Base-by-base conservation (phyloP, 2,329 filamentous ascomycete species). In the Helminthosporium solani region DNA sequence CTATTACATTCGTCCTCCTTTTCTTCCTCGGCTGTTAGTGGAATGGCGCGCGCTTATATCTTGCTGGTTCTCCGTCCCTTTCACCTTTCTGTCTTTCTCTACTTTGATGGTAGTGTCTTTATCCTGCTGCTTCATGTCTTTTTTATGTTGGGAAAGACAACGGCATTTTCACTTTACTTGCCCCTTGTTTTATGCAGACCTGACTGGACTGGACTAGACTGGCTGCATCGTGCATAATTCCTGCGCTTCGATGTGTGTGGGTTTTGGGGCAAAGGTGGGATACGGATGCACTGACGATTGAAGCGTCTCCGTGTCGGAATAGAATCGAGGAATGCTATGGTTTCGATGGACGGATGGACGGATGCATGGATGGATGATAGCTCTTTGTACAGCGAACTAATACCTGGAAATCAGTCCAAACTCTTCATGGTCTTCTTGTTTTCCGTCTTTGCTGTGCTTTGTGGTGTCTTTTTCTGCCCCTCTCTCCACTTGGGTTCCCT, bases 321-420 rank as follows among this genome's bases (percentile, higher is more conserved):
- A 38, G n/a, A n/a, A n/a, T n/a, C n/a, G n/a, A n/a, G 28, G 28
- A 27, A 42, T 34, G 35, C 37, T 33, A 18, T 20, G 33, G 31
- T 40, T 40, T n/a, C n/a, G n/a, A n/a, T n/a, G n/a, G n/a, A n/a
- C n/a, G n/a, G n/a, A n/a, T n/a, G n/a, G n/a, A n/a, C n/a, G n/a
- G n/a, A n/a, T n/a, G n/a, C n/a, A n/a, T n/a, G n/a, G n/a, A n/a
- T n/a, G n/a, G n/a, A n/a, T 46, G 40, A 42, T 37, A 39, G 21
- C 42, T 49, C 25, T 37, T 42, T 51, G 45, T 54, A 52, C 47
- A 53, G 52, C 48, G 41, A 57, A 53, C n/a, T 56, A 54, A 53
- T 47, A 56, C 36, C 49, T 47, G 33, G 34, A 44, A 53, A 57
- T 28, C 31, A 42, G 7, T 31, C 12, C 28, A 31, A n/a, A n/a